Percentiles rank a stretch among this genome's conserved stretches.
phyloP scores from a whole-genome alignment of 2,329 filamentous ascomycete genomes.

The Talaromyces sp. region DNA sequence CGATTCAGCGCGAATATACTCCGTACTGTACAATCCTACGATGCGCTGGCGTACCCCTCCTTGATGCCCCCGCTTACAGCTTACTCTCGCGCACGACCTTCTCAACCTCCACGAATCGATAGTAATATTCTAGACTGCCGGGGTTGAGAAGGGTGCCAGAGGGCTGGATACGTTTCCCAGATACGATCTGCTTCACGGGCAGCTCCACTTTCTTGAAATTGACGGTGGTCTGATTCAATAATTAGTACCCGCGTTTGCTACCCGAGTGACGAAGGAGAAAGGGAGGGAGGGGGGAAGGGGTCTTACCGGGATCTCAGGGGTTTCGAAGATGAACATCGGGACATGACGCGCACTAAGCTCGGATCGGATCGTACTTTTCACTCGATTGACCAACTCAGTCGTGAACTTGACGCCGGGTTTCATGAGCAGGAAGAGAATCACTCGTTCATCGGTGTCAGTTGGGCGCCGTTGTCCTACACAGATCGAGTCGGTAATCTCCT shows the following conservation, averaged over 20 bases:
- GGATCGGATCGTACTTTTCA: constrained; percentile 66
- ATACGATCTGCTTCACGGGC: constrained; percentile 82
- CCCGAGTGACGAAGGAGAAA: background rate
- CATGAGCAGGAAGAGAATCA: constrained; percentile 64
- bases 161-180: constrained; percentile 70
- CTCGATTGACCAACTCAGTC: constrained; percentile 48
- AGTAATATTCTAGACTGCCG: constrained; percentile 73
- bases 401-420: constrained; percentile 36
- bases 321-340: constrained; percentile 77
- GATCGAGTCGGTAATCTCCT: constrained; percentile 66
- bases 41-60: background rate
- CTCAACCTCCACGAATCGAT: constrained; percentile 74
- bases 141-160: constrained; percentile 79
- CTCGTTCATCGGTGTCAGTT: constrained; percentile 58
- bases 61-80: constrained; percentile 9
- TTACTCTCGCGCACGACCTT: constrained; percentile 41
- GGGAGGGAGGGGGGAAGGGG: background rate
- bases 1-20: no score
- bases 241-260: constrained; percentile 45
- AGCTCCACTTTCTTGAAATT: constrained; percentile 85
- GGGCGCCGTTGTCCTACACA: constrained; percentile 76
- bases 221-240: constrained; percentile 73
- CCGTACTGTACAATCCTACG: background rate
- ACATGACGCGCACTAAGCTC: constrained; percentile 74
- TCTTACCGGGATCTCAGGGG: constrained; percentile 69